Evolutionary conservation across 108 stramenopile species (phyloP).

Genomic region (Tribonema minus): DNA sequence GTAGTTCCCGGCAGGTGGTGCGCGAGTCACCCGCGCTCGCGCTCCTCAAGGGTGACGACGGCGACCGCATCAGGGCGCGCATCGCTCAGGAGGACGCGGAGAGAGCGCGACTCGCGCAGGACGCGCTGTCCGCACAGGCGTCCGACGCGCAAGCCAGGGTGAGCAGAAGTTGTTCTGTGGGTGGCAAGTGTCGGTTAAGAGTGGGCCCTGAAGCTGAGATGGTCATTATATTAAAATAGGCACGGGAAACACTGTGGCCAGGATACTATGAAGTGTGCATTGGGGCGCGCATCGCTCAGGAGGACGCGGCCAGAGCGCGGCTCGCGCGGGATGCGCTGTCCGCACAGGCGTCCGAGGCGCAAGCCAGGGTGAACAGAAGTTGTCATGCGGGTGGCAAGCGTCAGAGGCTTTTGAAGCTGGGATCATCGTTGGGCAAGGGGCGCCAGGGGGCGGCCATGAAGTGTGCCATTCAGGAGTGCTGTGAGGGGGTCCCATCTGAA

Average conservation of each 20-base stretch:
- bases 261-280: slow-evolving; percentile 42
- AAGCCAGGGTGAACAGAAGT: background rate
- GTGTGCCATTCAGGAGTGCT: too few relatives aligned
- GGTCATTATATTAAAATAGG: too few relatives aligned
- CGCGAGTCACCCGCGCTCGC: slow-evolving; percentile 22
- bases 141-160: background rate
- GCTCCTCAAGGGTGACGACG: slow-evolving; percentile 44
- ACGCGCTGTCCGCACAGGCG: background rate
- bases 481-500: too few relatives aligned
- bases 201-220: too few relatives aligned
- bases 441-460: slow-evolving; percentile 35
- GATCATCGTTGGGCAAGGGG: too few relatives aligned
- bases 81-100: slow-evolving; percentile 43
- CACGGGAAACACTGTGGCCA: too few relatives aligned
- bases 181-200: too few relatives aligned
- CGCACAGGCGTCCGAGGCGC: background rate
- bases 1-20: too few relatives aligned
- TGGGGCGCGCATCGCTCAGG: slow-evolving; percentile 33
- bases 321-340: background rate
- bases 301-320: slow-evolving; percentile 4
- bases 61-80: slow-evolving; percentile 28
- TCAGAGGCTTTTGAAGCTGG: too few relatives aligned
- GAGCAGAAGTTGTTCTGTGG: background rate
- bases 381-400: too few relatives aligned
- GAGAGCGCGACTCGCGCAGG: background rate